Base-by-base conservation (phyloP, 441 rosid genomes). In the Adansonia gregorii region DNA sequence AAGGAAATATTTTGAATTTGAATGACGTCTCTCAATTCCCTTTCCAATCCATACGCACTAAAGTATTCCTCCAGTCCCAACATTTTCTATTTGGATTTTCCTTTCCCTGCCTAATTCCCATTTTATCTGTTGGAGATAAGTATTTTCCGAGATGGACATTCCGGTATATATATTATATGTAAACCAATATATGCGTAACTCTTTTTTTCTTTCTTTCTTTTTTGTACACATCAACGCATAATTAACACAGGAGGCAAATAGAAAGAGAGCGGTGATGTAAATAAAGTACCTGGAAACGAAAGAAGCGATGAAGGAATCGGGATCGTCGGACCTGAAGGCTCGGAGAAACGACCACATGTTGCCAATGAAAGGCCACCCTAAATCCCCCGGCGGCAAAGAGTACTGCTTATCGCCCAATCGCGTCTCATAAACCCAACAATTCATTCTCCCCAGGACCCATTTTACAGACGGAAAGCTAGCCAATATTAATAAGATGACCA, bases 331-430 rank as follows among this genome's bases (percentile, higher is more conserved):
- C 83, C 88, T 87, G 89, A 93, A 93, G 60, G 97, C 97, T 70
- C 85, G 74, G 73, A 93, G 97, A 76, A 92, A 93, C 45, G 92
- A 78, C 91, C 88, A 86, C 98, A 93, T 92, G 76, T 87, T 88
- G 75, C 97, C 98, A 17, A 93, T 84, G 80, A 90, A 78, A 80
- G 98, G 98, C 93, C 89, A 92, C 0, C 97, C 97, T 76, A 91
- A 59, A 79, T 93, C 92, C 6, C 98, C 94, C 0, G 98, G 96
- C 22, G 97, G 98, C 3, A 92, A 89, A 45, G 74, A 70, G 66
- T 77, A 56, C 75, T 24, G 81, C 75, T 79, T 85, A 72, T 83
- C 86, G 0, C 92, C 95, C 52, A 92, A 85, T 22, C 27, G 58
- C 3, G 80, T 58, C 82, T 89, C 97, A 70, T 92, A 88, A 1